These are phyloP conservation scores for Penicillium sp. DNA, from an alignment of 2,329 filamentous ascomycete genomes.

Conservation along the genomic window DNA sequence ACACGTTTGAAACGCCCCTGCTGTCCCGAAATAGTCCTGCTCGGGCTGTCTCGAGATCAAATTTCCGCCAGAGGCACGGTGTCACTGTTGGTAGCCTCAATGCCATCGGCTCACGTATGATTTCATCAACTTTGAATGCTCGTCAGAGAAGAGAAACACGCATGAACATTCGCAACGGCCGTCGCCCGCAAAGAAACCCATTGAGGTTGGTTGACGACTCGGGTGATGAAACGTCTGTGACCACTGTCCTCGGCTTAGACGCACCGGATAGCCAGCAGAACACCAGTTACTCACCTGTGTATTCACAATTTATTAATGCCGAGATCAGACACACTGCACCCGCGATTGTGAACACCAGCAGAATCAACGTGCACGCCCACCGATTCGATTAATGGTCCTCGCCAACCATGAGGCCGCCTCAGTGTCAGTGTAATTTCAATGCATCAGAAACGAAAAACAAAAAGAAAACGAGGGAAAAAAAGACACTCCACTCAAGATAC, in stretches of 20 bases:
- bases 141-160: neutral
- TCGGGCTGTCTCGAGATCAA: neutral
- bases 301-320: neutral
- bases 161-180: neutral
- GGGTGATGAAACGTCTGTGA: neutral
- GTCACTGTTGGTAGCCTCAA: neutral
- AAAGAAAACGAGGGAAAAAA: no score
- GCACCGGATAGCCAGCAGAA: neutral
- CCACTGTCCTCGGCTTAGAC: neutral
- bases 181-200: neutral
- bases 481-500: no score
- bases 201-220: neutral
- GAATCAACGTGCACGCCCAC: neutral
- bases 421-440: neutral
- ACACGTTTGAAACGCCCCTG: neutral
- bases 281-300: neutral
- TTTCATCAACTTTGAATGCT: neutral
- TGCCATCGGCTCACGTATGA: neutral
- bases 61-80: neutral
- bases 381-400: neutral
- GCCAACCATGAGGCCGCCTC: neutral
- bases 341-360: conserved; percentile 3
- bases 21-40: neutral
- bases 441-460: neutral
- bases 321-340: neutral